These are phyloP conservation scores for Picochlorum sp. DNA, from an alignment of 139 green algal species.

Conservation along the genomic window DNA sequence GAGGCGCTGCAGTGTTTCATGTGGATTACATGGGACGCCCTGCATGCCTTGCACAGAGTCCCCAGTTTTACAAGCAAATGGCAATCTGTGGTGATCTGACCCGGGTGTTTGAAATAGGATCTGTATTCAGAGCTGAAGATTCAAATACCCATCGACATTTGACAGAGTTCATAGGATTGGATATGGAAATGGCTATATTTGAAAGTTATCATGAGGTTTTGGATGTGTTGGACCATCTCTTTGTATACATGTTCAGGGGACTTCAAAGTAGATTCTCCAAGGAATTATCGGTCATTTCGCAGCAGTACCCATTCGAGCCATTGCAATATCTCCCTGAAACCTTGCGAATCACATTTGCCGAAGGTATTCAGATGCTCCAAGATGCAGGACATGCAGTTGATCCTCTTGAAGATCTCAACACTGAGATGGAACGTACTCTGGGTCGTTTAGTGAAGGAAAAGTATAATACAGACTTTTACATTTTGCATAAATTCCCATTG, in stretches of 20 bases:
- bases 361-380: slow-evolving; percentile 89
- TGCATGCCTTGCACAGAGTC: slow-evolving; percentile 89
- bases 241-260: slow-evolving; percentile 84
- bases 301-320: slow-evolving; percentile 87
- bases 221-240: slow-evolving; percentile 90
- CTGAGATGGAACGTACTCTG: slow-evolving; percentile 79
- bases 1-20: slow-evolving; percentile 85
- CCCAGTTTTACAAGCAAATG: slow-evolving; percentile 99
- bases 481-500: slow-evolving; percentile 74
- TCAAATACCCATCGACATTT: slow-evolving; percentile 95
- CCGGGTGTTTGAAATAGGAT: slow-evolving; percentile 92
- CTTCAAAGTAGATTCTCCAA: slow-evolving; percentile 20
- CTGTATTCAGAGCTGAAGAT: slow-evolving; percentile 95
- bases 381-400: slow-evolving; percentile 65
- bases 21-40: slow-evolving; percentile 90
- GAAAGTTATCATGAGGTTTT: slow-evolving; percentile 94
- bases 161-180: slow-evolving; percentile 98
- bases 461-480: slow-evolving; percentile 98
- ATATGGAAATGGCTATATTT: slow-evolving; percentile 96
- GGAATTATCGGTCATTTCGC: slow-evolving; percentile 67
- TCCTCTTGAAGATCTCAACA: slow-evolving; percentile 86
- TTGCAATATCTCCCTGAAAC: slow-evolving; percentile 70
- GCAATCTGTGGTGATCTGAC: slow-evolving; percentile 86
- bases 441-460: slow-evolving; percentile 87
- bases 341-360: slow-evolving; percentile 76